Percentiles rank a stretch among this genome's conserved stretches.
Conservation (phyloP, 176 grass and related monocot species). For the Themeda triandra region DNA sequence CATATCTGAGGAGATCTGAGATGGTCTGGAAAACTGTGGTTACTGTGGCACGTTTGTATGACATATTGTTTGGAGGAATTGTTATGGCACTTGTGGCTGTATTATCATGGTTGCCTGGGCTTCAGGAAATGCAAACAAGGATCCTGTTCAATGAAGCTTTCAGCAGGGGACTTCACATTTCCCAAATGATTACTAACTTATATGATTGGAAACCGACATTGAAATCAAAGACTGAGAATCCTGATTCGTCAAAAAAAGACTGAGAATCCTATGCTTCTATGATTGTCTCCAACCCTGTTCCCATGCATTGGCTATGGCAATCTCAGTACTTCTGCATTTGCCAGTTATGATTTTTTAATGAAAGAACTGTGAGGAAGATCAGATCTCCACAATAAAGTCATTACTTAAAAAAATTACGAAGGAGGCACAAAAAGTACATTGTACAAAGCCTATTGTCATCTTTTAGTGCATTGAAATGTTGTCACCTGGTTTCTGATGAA, state of each 20-base stretch:
- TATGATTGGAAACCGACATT: background rate
- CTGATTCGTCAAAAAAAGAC: background rate
- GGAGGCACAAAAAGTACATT: background rate
- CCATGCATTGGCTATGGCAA: background rate
- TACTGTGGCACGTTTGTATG: constrained; percentile 78
- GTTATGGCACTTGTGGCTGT: constrained; percentile 85
- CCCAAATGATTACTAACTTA: constrained; percentile 62
- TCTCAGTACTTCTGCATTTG: background rate
- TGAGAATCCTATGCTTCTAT: background rate
- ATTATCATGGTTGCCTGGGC: constrained; percentile 91
- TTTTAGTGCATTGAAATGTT: background rate
- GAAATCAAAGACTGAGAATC: background rate
- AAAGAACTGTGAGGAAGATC: background rate
- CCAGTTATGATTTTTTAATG: background rate
- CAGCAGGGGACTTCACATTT: constrained; percentile 86
- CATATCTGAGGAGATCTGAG: constrained; percentile 60
- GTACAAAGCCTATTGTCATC: background rate
- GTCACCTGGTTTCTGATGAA: background rate
- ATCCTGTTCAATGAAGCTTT: constrained; percentile 98
- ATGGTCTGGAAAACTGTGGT: constrained; percentile 78
- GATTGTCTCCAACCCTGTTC: background rate
- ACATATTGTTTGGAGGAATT: constrained; percentile 83
- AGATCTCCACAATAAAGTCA: too few relatives aligned
- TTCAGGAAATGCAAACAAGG: constrained; percentile 97
- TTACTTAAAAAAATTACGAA: too few relatives aligned